Evolutionary conservation across 306 rosid genomes (phyloP).

Genomic region (Corylus americana): DNA sequence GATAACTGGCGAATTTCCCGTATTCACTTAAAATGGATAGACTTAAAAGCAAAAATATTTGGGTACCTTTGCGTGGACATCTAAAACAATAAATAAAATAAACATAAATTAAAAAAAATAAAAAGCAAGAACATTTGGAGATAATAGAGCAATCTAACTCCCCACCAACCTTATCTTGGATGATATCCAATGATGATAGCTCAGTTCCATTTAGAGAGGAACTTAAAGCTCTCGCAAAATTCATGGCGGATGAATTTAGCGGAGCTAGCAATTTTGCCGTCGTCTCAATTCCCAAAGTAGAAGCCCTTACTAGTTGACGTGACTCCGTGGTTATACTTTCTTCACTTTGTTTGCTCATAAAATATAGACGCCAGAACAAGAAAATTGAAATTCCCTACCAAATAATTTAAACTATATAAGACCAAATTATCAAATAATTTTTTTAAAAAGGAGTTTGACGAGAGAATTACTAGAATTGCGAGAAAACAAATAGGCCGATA

Average conservation of each 20-base stretch:
- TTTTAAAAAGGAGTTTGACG: not conserved
- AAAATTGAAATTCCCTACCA: constrained; percentile 21
- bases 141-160: no score
- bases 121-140: no score
- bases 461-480: constrained; percentile 7
- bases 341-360: not conserved
- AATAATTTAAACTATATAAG: no score
- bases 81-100: no score
- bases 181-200: not conserved
- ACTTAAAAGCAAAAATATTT: no score
- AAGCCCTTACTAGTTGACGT: not conserved
- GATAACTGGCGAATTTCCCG: no score
- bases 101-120: no score
- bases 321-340: not conserved
- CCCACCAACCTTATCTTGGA: constrained; percentile 23
- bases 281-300: not conserved
- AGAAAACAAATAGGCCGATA: constrained; percentile 2
- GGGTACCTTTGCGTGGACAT: no score
- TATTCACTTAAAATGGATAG: no score
- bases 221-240: constrained; percentile 16
- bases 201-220: constrained; percentile 27
- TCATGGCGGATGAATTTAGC: constrained; percentile 16
- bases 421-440: no score
- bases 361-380: constrained; percentile 1
- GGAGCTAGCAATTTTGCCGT: constrained; percentile 17